A percentile compares a stretch with the other conserved stretches of the same genome.
These are phyloP conservation scores for Inga laurina DNA, from an alignment of 306 rosid genomes.

Conservation along the genomic window DNA sequence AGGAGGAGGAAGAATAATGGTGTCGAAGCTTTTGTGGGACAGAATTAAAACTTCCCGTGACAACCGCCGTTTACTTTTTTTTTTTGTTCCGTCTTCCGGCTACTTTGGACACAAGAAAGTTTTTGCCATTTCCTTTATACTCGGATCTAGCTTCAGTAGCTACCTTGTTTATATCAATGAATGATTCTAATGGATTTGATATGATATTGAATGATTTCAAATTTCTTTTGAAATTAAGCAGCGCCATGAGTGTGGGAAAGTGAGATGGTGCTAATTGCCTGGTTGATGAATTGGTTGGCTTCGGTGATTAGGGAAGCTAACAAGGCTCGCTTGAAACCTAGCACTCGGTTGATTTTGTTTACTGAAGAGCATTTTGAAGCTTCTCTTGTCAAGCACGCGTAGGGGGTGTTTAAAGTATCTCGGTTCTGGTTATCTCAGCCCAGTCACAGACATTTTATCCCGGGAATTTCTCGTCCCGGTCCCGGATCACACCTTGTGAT, in stretches of 20 bases:
- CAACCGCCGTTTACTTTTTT: neutral
- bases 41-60: neutral
- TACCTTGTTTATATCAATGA: neutral
- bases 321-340: too few species aligned
- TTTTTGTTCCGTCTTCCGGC: neutral
- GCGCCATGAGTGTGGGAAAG: too few species aligned
- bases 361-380: slow-evolving; percentile 41
- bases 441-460: too few species aligned
- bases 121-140: neutral
- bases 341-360: slow-evolving; percentile 29
- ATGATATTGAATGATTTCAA: too few species aligned
- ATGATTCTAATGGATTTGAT: neutral
- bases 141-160: neutral
- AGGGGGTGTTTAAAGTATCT: too few species aligned
- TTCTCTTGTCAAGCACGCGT: slow-evolving; percentile 31
- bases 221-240: too few species aligned
- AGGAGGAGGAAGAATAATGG: neutral
- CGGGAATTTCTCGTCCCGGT: too few species aligned
- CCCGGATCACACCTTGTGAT: too few species aligned
- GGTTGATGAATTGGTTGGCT: too few species aligned
- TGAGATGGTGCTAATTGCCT: too few species aligned
- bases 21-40: slow-evolving; percentile 19
- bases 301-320: too few species aligned
- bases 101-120: neutral
- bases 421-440: too few species aligned